Base-by-base conservation (phyloP, 495 filamentous ascomycete genomes). In the Daldinia childiae region DNA sequence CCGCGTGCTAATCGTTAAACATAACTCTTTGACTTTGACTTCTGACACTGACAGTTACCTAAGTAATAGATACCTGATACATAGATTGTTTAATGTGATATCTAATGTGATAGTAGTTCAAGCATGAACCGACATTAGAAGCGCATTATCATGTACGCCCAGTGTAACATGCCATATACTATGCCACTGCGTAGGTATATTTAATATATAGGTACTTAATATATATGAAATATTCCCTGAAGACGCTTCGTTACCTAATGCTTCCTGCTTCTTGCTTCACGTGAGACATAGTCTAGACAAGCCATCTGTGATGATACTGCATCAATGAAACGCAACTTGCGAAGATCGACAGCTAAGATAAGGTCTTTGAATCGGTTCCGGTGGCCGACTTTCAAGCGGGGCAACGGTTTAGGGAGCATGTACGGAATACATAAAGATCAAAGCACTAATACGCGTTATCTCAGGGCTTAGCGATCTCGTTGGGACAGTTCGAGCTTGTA, bases 271-370 rank as follows among this genome's bases (percentile, higher is more conserved):
- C 58, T 11, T 29, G 21, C 14, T 34, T 38, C 50, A 50, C 38
- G 38, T 59, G 62, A 39, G 58, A 21, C 38, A 48, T 19, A 21
- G 19, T 48, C 21, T 48, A 62, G 17, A 70, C 29, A 56, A 64
- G 32, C 59, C 14, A 64, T 45, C 21, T 61, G 45, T 50, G 45
- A 70, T 48, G 56, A 65, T 41, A 57, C 48, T 41, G 57, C 57
- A 65, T 50, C 17, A 65, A 65, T 70, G 62, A 54, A 70, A 62
- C 68, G 38, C 30, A 36, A 56, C 48, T 41, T 32, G 32, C 56
- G 39, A 39, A 65, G 62, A 56, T 60, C 56, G 68, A 65, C 50
- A 43, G 39, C 48, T 55, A 55, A 24, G 43, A 58, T 63, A 52
- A 24, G 29, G 52, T 36, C 29, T 24, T 36, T 21, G 41, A 59